Conservation (phyloP, 2,329 filamentous ascomycete species). For the Colletotrichum lentis region DNA sequence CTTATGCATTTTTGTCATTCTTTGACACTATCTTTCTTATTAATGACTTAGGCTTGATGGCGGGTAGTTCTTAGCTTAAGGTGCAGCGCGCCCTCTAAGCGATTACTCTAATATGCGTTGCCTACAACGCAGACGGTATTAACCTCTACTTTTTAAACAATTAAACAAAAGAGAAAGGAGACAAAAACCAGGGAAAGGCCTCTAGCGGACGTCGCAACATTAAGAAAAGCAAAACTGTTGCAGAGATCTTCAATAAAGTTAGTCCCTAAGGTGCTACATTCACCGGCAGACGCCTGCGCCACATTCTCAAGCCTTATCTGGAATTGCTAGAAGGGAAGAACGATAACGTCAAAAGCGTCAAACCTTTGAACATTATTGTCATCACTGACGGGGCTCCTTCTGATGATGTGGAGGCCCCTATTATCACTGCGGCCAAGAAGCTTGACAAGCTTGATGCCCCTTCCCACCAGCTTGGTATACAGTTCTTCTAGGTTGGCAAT, state of each 20-base stretch:
- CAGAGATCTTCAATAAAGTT: conserved; percentile 74
- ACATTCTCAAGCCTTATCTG: conserved; percentile 79
- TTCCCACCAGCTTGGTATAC: conserved; percentile 85
- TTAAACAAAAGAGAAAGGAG: conserved; percentile 50
- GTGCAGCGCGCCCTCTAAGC: conserved; percentile 72
- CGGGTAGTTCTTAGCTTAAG: conserved; percentile 77
- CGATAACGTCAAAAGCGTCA: conserved; percentile 59
- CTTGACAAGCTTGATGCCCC: conserved; percentile 76
- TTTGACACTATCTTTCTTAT: conserved; percentile 94
- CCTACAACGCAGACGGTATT: conserved; percentile 82
- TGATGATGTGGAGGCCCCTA: conserved; percentile 78
- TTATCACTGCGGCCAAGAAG: conserved; percentile 72
- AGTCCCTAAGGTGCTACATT: conserved; percentile 73
- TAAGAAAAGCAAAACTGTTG: conserved; percentile 63
- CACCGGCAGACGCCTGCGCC: conserved; percentile 74
- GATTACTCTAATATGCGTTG: conserved; percentile 83
- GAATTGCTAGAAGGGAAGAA: conserved; percentile 49
- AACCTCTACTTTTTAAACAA: conserved; percentile 93
- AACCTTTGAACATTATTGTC: conserved; percentile 89
- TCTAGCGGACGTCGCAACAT: conserved; percentile 71
- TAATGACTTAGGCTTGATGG: conserved; percentile 90
- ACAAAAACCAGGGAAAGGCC: conserved; percentile 44
- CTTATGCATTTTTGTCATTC: conserved; percentile 75
- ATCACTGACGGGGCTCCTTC: conserved; percentile 87
- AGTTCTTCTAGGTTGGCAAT: conserved; percentile 93